Base-by-base conservation (phyloP, 2,329 filamentous ascomycete genomes). In the Eutypella sp. region DNA sequence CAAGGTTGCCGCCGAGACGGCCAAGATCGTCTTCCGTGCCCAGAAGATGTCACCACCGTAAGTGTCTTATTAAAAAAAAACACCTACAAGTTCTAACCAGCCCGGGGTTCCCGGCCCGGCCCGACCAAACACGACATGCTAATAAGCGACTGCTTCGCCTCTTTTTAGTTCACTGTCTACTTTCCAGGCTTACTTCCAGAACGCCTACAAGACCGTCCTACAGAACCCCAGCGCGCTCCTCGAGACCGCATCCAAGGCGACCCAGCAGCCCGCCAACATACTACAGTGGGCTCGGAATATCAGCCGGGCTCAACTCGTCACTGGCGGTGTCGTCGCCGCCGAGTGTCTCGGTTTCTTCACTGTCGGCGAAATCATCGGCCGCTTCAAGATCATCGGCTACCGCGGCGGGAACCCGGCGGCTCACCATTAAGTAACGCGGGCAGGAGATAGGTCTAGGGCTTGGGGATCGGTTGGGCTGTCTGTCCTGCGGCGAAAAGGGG, bases 301-400 rank as follows among this genome's bases (percentile, higher is more conserved):
- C 61, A 85, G 81, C 68, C 75, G 72, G 56, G 76, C 82, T 57
- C 85, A 95, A 69, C 67, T 92, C 58, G 78, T 79, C 45, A 71
- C 85, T 44, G 85, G 79, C 49, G 88, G 87, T 58, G 87, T 99
- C 49, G 74, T 96, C 51, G 71, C 78, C 40, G 91, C 91, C 46
- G 92, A 99, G 74, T 79, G 89, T 42, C 72, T 99, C 57, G 93
- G 93, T 51, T 99, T 99, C 81, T 99, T 97, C 80, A 95, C 91
- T 51, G 82, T 97, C 45, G 93, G 93, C 55, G 91, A 97, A 79
- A 97, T 99, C 70, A 84, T 99, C 62, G 93, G 93, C 62, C 82
- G 91, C 64, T 82, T 93, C 75, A 97, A 99, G 86, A 70, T 99
- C 59, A 78, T 99, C 59, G 93, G 93, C 55, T 99, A 99, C 79